phyloP scores from a whole-genome alignment of 805 yeast genomes.

The Yarrowia sp. region DNA sequence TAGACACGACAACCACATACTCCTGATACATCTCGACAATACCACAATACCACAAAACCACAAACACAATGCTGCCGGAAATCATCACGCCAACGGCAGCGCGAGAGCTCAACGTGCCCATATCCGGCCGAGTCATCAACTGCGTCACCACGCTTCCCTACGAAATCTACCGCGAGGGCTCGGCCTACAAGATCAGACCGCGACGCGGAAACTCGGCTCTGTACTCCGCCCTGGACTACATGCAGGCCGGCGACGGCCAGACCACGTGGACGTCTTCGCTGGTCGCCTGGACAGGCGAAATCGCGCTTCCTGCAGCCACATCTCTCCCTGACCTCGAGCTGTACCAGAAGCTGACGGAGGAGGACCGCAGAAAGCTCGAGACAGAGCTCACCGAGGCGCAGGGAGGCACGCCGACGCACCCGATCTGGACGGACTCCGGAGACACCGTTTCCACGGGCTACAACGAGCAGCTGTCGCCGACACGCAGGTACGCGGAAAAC shows the following conservation, averaged over 20 bases:
- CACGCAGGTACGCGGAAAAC: slow-evolving; percentile 89
- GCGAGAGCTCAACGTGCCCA: slow-evolving; percentile 6
- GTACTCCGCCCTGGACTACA: slow-evolving; percentile 66
- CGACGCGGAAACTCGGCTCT: slow-evolving; percentile 81
- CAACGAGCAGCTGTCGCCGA: slow-evolving; percentile 69
- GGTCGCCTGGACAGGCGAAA: slow-evolving; percentile 95
- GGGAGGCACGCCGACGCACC: slow-evolving; percentile 50
- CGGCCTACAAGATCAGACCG: slow-evolving; percentile 48
- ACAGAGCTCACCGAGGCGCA: slow-evolving; percentile 42
- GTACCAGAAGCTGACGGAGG: slow-evolving; percentile 46
- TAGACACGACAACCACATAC: too few species aligned
- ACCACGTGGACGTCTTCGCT: slow-evolving; percentile 80
- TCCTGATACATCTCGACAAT: too few species aligned
- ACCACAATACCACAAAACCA: too few species aligned
- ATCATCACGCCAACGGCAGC: slow-evolving; percentile 6
- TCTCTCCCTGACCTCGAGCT: slow-evolving; percentile 35
- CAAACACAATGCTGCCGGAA: slow-evolving; percentile 4
- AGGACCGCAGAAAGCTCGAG: slow-evolving; percentile 52
- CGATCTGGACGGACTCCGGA: slow-evolving; percentile 72
- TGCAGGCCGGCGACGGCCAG: slow-evolving; percentile 35
- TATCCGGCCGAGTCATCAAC: slow-evolving; percentile 62
- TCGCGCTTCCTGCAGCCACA: slow-evolving; percentile 38
- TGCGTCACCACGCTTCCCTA: slow-evolving; percentile 69
- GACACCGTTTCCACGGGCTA: slow-evolving; percentile 7
- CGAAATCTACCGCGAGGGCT: slow-evolving; percentile 48